Percentiles rank a stretch among this genome's conserved stretches.
These are phyloP conservation scores for Cardamine occulta DNA, from an alignment of 345 rosid species.

Conservation along the genomic window DNA sequence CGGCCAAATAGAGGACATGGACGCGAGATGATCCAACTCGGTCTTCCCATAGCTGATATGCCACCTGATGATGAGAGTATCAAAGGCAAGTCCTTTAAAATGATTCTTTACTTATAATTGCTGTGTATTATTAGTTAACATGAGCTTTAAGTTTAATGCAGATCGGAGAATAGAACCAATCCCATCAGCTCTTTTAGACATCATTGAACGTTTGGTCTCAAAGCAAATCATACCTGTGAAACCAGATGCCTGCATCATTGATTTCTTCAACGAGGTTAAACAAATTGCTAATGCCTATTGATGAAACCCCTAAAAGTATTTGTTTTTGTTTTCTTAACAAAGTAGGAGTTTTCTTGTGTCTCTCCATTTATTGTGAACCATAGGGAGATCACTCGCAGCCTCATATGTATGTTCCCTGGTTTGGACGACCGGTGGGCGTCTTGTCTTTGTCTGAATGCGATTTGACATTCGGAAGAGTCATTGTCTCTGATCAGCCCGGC, in stretches of 20 bases:
- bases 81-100: conserved; percentile 57
- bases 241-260: conserved; percentile 88
- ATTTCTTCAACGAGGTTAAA: conserved; percentile 78
- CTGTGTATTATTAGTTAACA: neutral
- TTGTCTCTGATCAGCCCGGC: conserved; percentile 66
- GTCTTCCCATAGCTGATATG: conserved; percentile 74
- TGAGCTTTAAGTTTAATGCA: conserved; percentile 42
- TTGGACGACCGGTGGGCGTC: conserved; percentile 71
- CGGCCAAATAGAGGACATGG: conserved; percentile 92
- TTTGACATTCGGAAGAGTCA: conserved; percentile 73
- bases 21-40: conserved; percentile 92
- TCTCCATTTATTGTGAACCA: conserved; percentile 14
- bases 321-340: neutral
- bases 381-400: conserved; percentile 98
- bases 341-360: conserved; percentile 5
- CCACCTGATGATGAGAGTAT: conserved; percentile 72
- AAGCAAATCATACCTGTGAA: conserved; percentile 63
- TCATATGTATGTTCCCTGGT: conserved; percentile 71
- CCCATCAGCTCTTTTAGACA: conserved; percentile 76
- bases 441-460: conserved; percentile 85
- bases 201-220: conserved; percentile 64
- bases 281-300: neutral
- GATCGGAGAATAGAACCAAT: conserved; percentile 69
- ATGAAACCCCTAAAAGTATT: neutral
- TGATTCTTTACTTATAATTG: neutral